These are phyloP conservation scores for Cephaloascus fragrans DNA, from an alignment of 805 yeast genomes.

Conservation along the genomic window DNA sequence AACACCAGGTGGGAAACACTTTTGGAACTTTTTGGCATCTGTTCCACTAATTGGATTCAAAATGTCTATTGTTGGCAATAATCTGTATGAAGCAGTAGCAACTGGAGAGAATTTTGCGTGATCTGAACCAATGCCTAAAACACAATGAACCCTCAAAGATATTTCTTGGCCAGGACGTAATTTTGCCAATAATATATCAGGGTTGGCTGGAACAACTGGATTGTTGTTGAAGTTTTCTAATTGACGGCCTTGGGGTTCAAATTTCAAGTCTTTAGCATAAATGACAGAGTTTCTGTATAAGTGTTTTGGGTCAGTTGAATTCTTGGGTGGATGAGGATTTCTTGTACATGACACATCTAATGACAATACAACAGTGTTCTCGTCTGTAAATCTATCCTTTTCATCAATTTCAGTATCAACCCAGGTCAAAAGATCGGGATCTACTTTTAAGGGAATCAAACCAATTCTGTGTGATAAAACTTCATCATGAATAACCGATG, in stretches of 20 bases:
- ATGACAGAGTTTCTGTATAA: constrained; percentile 78
- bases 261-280: constrained; percentile 82
- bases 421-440: constrained; percentile 86
- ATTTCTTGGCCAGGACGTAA: constrained; percentile 97
- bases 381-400: constrained; percentile 66
- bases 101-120: constrained; percentile 98
- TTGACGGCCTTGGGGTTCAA: constrained; percentile 89
- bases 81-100: constrained; percentile 89
- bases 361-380: constrained; percentile 79
- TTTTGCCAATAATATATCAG: constrained; percentile 84
- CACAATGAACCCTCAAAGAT: constrained; percentile 79
- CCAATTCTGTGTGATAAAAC: constrained; percentile 95
- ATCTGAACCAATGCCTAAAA: constrained; percentile 86
- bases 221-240: constrained; percentile 52
- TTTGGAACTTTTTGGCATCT: constrained; percentile 69
- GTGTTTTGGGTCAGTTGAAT: constrained; percentile 71
- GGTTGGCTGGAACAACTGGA: constrained; percentile 74
- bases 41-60: constrained; percentile 64
- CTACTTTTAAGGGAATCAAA: constrained; percentile 78
- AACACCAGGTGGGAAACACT: constrained; percentile 92
- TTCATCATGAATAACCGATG: constrained; percentile 95
- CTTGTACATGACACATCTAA: constrained; percentile 77
- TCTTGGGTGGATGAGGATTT: constrained; percentile 75
- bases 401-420: constrained; percentile 51
- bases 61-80: constrained; percentile 81